Evolutionary conservation across 73 alveolate species (phyloP), one percentile per base, ranked within the genome.

Genomic region (Breviolum minutum): DNA sequence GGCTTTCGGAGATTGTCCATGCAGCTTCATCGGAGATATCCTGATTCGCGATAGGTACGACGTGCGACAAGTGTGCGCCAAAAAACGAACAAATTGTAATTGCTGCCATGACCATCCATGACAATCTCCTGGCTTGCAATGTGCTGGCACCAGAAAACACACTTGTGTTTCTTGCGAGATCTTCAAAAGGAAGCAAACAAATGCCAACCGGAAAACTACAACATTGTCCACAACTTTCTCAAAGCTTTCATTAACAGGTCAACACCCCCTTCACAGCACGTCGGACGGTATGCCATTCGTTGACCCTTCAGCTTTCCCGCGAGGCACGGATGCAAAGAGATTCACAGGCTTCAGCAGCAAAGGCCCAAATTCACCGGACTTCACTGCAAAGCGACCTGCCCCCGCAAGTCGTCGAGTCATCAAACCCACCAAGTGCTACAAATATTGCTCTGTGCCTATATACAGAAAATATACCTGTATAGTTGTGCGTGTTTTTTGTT

Each of bases 321-420:
- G 83, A 61, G 77, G 93, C 76, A 84, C 93, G 16, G 93, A 74
- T 5, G 93, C 93, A 26, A 24, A 74, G 71, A 84, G 74, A n/a
- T 54, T n/a, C 61, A 22, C 74, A 12, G 93, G 93, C 93, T 61
- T 84, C 93, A 84, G 61, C n/a, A 84, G 93, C 93, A 84, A 26
- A 19, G 24, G 61, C 62, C 12, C 93, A 27, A 22, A 20, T 14
- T 73, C 83, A 27, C 16, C 83, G 11, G 17, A 54, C 62, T 61
- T 61, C 61, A 84, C 93, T 74, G 54, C 76, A 27, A 84, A 84
- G 93, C 93, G 93, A 60, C 93, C 93, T 84, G 66, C 61, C 22
- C 54, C 54, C 54, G 54, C 54, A 40, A 40, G 54, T 40, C 54
- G 54, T 40, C 54, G 54, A 40, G 54, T 40, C 54, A 40, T 40